These are phyloP conservation scores for Colletotrichum aenigma DNA, from an alignment of 2,329 filamentous ascomycete species.

Conservation along the genomic window DNA sequence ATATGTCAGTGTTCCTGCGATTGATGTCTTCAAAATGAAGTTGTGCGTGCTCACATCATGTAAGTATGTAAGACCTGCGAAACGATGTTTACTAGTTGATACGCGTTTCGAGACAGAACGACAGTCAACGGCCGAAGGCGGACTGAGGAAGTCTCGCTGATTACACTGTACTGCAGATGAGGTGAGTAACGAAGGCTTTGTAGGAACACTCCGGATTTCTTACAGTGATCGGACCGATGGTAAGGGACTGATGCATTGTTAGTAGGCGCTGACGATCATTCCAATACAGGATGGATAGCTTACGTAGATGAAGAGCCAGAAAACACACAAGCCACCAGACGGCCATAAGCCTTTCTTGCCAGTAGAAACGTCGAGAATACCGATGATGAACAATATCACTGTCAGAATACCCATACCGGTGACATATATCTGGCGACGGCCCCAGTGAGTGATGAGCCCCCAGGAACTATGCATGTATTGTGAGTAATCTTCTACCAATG, in stretches of 20 bases:
- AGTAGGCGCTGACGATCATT: background rate
- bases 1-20: background rate
- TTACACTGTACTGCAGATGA: conserved; percentile 39
- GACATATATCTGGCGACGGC: conserved; percentile 47
- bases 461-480: conserved; percentile 44
- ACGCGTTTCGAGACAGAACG: conserved; percentile 44
- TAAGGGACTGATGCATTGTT: conserved; percentile 31
- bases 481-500: background rate
- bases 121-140: conserved; percentile 50
- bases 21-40: background rate
- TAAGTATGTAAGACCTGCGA: conserved; percentile 39
- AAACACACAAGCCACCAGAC: conserved; percentile 43
- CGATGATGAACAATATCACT: conserved; percentile 46
- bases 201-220: conserved; percentile 12
- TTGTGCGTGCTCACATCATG: conserved; percentile 22
- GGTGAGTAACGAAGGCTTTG: background rate
- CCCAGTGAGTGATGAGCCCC: conserved; percentile 44
- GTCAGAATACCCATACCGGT: conserved; percentile 39
- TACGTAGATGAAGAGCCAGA: conserved; percentile 45
- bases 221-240: conserved; percentile 49
- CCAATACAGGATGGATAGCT: background rate
- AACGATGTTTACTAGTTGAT: conserved; percentile 43
- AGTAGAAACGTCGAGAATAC: conserved; percentile 41
- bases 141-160: conserved; percentile 47
- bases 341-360: conserved; percentile 42